Evolutionary conservation across 306 rosid genomes (phyloP).

Genomic region (apple (Malus domestica)): ASM211411v1 NC_041798.1:12243501-12244000

Average conservation of each 20-base stretch:
- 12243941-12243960: neutral
- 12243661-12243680: neutral
- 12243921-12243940: neutral
- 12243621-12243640: neutral
- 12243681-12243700: neutral
- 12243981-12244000: neutral
- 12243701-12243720: neutral
- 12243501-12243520: slow-evolving; percentile 57
- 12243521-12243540: slow-evolving; percentile 43
- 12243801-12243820: neutral
- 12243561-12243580: slow-evolving; percentile 30
- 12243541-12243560: slow-evolving; percentile 29
- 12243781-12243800: neutral
- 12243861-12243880: neutral
- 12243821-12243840: neutral
- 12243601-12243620: neutral
- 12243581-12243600: neutral
- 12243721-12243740: neutral
- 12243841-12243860: neutral
- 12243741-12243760: neutral
- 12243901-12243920: neutral
- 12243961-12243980: neutral
- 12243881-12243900: neutral
- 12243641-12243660: neutral
- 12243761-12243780: neutral